Evolutionary conservation across 2,329 filamentous ascomycete species (phyloP), one percentile per base, ranked within the genome.

Genomic region (Purpureocillium lavendulum): DNA sequence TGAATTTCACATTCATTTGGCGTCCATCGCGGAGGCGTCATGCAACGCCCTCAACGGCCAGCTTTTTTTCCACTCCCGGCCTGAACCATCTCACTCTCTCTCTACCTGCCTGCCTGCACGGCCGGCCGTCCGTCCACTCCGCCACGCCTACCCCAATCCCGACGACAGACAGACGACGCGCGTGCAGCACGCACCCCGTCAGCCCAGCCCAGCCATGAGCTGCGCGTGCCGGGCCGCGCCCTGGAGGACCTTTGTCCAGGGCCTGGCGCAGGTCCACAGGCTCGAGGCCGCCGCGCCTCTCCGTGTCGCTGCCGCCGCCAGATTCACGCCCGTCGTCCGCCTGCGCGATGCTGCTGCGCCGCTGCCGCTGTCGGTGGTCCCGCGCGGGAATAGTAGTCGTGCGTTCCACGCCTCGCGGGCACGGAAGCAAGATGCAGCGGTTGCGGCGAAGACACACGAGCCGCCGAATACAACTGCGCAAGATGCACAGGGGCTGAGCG

Each of bases 151-250:
- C n/a, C n/a, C n/a, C 14, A 10, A 30, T 21, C 10, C 16, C 14
- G 15, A 26, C 39, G 30, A 38, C 16, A 21, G 35, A 36, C 35
- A 14, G 6, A 26, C 21, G 21, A 26, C 21, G 21, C 21, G 21
- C 21, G 21, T 26, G 21, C 21, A 26, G 5, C 21, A n/a, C n/a
- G n/a, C 21, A 26, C 21, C 21, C 21, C 6, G n/a, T n/a, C n/a
- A n/a, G n/a, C n/a, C n/a, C n/a, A n/a, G n/a, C n/a, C 29, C 43
- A 45, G 49, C 44, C 35, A 75, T 75, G 71, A 61, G 52, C 44
- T 75, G 71, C 50, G 55, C 64, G 16, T 76, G 71, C 45, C 65
- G 68, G 42, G 60, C 58, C 7, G 57, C 60, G 24, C 61, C 71
- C 8, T 53, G 72, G 48, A 58, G 61, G 39, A 59, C 67, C n/a